Evolutionary conservation across 169 alveolate genomes (phyloP).

Genomic region (Toxoplasma gondii): DNA sequence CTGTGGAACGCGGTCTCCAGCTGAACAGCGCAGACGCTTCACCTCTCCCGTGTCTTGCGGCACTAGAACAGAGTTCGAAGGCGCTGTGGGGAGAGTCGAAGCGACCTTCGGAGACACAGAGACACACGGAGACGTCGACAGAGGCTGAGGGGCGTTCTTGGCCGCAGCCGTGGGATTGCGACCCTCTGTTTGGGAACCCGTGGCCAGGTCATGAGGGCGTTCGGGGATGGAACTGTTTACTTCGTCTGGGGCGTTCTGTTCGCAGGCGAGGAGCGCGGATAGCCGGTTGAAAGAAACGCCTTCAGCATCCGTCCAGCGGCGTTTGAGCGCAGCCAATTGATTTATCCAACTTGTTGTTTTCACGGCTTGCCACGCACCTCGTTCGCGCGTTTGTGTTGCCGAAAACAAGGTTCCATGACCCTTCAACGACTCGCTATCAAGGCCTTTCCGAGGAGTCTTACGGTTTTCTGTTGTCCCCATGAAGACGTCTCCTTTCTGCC

Average conservation of each 20-base stretch:
- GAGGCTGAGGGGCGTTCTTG: too few species aligned
- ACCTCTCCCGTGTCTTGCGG: too few species aligned
- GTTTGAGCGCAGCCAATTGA: not conserved
- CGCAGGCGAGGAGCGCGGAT: not conserved
- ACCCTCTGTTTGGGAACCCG: too few species aligned
- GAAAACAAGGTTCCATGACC: too few species aligned
- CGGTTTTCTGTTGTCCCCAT: not conserved
- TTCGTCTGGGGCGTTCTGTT: not conserved
- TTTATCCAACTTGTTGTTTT: not conserved
- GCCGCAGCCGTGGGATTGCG: too few species aligned
- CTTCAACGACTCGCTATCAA: not conserved
- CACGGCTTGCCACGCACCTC: not conserved
- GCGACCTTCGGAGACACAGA: too few species aligned
- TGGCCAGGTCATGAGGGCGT: not conserved
- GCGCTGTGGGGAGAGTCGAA: too few species aligned
- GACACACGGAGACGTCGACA: too few species aligned
- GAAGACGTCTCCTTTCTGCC: not conserved
- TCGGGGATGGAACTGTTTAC: not conserved
- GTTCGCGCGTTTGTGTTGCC: too few species aligned
- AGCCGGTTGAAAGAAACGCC: not conserved
- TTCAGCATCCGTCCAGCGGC: not conserved
- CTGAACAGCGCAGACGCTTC: not conserved
- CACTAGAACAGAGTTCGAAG: too few species aligned
- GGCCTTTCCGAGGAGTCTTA: not conserved
- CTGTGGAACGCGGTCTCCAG: not conserved